Percentiles rank a stretch among this genome's conserved stretches.
Conservation (phyloP, 2,329 filamentous ascomycete species). For the Plectosphaerella plurivora region DNA sequence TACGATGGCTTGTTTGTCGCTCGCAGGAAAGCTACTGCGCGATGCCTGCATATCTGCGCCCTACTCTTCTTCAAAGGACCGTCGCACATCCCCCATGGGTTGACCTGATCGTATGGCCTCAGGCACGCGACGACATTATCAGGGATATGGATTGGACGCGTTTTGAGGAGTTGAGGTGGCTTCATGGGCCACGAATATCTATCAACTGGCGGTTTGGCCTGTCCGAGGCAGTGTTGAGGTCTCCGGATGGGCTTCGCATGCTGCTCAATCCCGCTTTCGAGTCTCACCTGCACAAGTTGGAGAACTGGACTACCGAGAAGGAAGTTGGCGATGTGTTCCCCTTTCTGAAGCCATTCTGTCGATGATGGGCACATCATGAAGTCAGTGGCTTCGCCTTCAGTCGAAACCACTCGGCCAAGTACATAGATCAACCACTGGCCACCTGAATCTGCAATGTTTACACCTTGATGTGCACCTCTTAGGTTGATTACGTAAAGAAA, state of each 20-base stretch:
- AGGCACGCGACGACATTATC: conserved; percentile 14
- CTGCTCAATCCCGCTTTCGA: background rate
- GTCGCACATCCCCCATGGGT: conserved; percentile 20
- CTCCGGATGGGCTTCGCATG: background rate
- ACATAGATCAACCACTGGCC: too few relatives aligned
- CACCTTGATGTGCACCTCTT: too few relatives aligned
- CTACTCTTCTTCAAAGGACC: conserved; percentile 16
- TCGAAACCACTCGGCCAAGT: too few relatives aligned
- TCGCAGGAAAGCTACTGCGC: conserved; percentile 16
- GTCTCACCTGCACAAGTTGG: background rate
- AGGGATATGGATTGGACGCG: conserved; percentile 8
- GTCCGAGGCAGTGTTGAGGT: background rate
- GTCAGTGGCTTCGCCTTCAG: too few relatives aligned
- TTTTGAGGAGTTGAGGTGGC: background rate
- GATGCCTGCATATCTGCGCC: conserved; percentile 15
- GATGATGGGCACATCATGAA: too few relatives aligned
- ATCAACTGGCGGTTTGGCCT: background rate
- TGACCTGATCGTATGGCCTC: conserved; percentile 15
- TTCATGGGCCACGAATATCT: background rate
- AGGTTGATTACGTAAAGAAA: too few relatives aligned
- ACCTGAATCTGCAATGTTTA: too few relatives aligned
- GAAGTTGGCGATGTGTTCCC: too few relatives aligned
- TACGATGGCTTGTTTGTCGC: conserved; percentile 16
- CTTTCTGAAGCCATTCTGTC: too few relatives aligned
- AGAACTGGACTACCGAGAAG: background rate